These are phyloP conservation scores for Phytopythium mirpurense DNA, from an alignment of 352 stramenopile species.

Conservation along the genomic window DNA sequence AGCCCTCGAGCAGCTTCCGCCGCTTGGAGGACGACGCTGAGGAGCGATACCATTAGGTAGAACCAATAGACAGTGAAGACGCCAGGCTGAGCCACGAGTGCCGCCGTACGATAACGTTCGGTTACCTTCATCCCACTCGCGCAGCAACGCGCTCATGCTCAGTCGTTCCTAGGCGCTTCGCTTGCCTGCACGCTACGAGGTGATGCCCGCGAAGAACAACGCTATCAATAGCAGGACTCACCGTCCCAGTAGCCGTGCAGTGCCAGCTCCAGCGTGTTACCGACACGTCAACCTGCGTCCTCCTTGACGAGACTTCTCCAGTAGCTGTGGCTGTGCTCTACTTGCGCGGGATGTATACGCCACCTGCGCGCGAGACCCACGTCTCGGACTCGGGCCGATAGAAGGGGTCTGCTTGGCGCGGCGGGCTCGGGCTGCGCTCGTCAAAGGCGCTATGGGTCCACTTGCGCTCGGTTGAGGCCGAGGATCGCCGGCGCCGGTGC, in stretches of 20 bases:
- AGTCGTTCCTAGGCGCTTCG: not conserved
- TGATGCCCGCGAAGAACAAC: too few relatives aligned
- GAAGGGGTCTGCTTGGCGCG: constrained; percentile 45
- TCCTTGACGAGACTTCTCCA: not conserved
- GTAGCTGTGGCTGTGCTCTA: constrained; percentile 8
- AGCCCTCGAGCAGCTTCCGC: constrained; percentile 52
- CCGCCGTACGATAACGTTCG: too few relatives aligned
- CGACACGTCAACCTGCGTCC: not conserved
- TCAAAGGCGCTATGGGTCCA: constrained; percentile 78
- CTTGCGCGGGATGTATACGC: constrained; percentile 69
- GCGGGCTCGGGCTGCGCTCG: constrained; percentile 67
- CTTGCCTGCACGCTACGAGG: too few relatives aligned
- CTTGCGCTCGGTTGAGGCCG: constrained; percentile 24
- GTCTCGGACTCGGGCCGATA: constrained; percentile 64
- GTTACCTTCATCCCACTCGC: constrained; percentile 2
- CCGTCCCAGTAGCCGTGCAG: too few relatives aligned
- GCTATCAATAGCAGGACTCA: constrained; percentile 1
- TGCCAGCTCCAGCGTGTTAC: not conserved
- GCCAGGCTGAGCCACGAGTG: too few relatives aligned
- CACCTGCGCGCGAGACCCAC: constrained; percentile 74
- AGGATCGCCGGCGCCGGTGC: constrained; percentile 15
- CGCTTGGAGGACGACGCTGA: constrained; percentile 15
- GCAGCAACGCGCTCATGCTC: not conserved
- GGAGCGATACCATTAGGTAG: too few relatives aligned
- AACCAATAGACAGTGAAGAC: too few relatives aligned